A percentile compares a stretch with the other conserved stretches of the same genome.
Evolutionary conservation across 2,329 filamentous ascomycete species (phyloP).

Genomic region (Metarhizium album): DNA sequence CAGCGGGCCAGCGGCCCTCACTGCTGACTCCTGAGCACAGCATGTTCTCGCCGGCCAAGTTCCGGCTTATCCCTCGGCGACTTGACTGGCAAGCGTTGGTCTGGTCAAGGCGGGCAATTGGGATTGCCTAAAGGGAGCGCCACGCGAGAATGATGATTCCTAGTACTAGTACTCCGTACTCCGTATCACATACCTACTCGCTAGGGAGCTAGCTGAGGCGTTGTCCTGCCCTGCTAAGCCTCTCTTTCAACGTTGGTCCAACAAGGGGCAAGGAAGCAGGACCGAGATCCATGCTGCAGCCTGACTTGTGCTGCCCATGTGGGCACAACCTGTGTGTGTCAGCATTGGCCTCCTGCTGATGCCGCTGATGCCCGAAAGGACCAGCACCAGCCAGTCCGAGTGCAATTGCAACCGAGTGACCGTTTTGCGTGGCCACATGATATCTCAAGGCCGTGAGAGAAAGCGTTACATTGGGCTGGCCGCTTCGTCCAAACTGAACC

Average conservation of each 20-base stretch:
- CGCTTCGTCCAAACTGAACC: too few species aligned
- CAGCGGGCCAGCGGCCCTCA: too few species aligned
- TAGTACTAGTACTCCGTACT: too few species aligned
- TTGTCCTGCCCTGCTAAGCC: too few species aligned
- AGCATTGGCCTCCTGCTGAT: background rate
- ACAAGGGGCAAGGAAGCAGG: too few species aligned
- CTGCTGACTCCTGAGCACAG: background rate
- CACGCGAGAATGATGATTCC: background rate
- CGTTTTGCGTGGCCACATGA: too few species aligned
- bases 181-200: too few species aligned
- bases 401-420: background rate
- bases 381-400: background rate
- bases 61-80: background rate
- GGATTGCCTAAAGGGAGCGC: background rate
- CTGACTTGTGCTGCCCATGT: background rate
- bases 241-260: background rate
- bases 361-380: slow-evolving; percentile 1
- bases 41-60: background rate
- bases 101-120: background rate
- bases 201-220: too few species aligned
- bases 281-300: too few species aligned
- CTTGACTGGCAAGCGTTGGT: background rate
- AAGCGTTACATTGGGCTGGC: too few species aligned
- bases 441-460: too few species aligned
- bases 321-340: background rate